Conservation (phyloP, 2,329 filamentous ascomycete genomes). For the Cladosporium austrohemisphaericum region DNA sequence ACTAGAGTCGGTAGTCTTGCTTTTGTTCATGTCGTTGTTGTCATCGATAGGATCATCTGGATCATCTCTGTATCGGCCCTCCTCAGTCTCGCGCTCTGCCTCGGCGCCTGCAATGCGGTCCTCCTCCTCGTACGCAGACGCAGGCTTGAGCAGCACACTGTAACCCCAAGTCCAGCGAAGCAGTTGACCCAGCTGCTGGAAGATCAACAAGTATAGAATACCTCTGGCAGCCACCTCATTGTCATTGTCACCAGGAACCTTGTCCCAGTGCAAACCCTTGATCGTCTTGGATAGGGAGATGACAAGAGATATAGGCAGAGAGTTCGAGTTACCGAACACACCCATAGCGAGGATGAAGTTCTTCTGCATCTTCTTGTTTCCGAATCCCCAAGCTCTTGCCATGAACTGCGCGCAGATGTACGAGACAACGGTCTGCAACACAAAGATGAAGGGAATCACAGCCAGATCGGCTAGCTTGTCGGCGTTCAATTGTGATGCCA, state of each 20-base stretch:
- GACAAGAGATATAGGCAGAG: constrained; percentile 91
- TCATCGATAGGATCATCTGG: constrained; percentile 44
- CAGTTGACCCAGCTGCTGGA: constrained; percentile 93
- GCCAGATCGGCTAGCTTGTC: constrained; percentile 86
- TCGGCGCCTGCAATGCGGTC: constrained; percentile 56
- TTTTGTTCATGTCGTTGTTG: constrained; percentile 19
- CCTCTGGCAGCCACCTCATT: constrained; percentile 90
- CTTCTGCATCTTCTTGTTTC: constrained; percentile 62
- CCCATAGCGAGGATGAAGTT: constrained; percentile 98
- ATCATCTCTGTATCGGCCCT: constrained; percentile 55
- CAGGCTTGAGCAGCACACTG: constrained; percentile 85
- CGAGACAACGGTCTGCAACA: constrained; percentile 81
- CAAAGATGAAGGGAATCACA: constrained; percentile 92
- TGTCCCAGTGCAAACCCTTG: constrained; percentile 88
- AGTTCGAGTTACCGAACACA: constrained; percentile 97
- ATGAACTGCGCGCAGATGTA: constrained; percentile 71
- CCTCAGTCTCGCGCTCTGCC: constrained; percentile 39
- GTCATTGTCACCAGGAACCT: constrained; percentile 86
- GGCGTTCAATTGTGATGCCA: constrained; percentile 88
- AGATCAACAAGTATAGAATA: constrained; percentile 92
- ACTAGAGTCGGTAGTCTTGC: constrained; percentile 37
- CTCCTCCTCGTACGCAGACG: constrained; percentile 67
- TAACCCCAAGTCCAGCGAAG: constrained; percentile 99
- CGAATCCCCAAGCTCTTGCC: constrained; percentile 71
- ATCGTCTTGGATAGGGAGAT: constrained; percentile 90